A percentile compares a stretch with the other conserved stretches of the same genome.
These are phyloP conservation scores for Stipa capillata DNA, from an alignment of 176 grass and related monocot genomes.

Conservation along the genomic window DNA sequence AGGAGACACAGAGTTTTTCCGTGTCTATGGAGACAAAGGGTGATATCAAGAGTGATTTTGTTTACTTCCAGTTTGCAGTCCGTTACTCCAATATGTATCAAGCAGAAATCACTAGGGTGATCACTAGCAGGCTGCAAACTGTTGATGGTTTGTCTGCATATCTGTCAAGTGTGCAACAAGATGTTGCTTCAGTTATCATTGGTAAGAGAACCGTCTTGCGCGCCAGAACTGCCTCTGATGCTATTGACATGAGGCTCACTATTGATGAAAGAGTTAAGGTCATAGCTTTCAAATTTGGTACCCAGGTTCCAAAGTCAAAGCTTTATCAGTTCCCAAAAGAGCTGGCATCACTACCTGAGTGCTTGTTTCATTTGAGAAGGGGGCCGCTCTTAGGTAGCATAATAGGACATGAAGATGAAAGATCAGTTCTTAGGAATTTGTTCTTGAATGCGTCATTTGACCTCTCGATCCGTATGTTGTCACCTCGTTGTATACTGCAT, in stretches of 20 bases:
- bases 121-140: slow-evolving; percentile 69
- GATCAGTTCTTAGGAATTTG: slow-evolving; percentile 80
- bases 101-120: slow-evolving; percentile 78
- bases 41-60: slow-evolving; percentile 80
- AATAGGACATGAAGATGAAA: slow-evolving; percentile 93
- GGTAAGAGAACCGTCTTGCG: slow-evolving; percentile 68
- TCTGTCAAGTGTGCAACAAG: slow-evolving; percentile 66
- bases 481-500: slow-evolving; percentile 89
- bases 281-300: slow-evolving; percentile 79
- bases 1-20: slow-evolving; percentile 86
- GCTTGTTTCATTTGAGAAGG: slow-evolving; percentile 94
- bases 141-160: slow-evolving; percentile 74
- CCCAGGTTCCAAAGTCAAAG: slow-evolving; percentile 75
- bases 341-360: slow-evolving; percentile 68
- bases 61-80: slow-evolving; percentile 94
- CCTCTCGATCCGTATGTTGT: slow-evolving; percentile 80
- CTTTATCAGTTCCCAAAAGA: slow-evolving; percentile 81
- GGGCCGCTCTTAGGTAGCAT: slow-evolving; percentile 93
- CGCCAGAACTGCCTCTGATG: slow-evolving; percentile 54
- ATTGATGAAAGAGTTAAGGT: slow-evolving; percentile 94
- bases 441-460: slow-evolving; percentile 87
- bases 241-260: slow-evolving; percentile 57
- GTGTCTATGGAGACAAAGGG: slow-evolving; percentile 86
- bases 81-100: slow-evolving; percentile 79
- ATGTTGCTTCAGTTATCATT: slow-evolving; percentile 69